Percentiles rank a stretch among this genome's conserved stretches.
Conservation (phyloP, 176 grass and related monocot genomes). For the Oryza punctata region DNA sequence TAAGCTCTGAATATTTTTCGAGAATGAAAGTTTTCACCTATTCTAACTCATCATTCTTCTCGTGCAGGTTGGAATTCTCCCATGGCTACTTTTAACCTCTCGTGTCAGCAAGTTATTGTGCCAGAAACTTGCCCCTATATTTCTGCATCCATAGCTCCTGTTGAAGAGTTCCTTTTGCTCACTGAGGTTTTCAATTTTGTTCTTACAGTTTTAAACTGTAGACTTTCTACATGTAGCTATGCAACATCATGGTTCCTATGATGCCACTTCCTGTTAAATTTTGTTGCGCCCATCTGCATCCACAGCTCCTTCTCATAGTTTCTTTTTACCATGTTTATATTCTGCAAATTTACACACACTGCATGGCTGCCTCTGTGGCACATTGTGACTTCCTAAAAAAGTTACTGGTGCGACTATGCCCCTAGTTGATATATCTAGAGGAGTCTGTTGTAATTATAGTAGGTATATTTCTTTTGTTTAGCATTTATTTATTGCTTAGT, state of each 20-base stretch:
- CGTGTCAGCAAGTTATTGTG: conserved; percentile 72
- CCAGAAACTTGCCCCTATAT: conserved; percentile 54
- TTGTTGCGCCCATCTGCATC: not conserved
- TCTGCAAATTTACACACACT: not conserved
- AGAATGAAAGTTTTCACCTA: not conserved
- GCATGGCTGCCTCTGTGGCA: not conserved
- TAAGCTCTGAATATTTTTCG: not conserved
- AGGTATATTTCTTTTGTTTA: not conserved
- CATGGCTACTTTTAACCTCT: conserved; percentile 84
- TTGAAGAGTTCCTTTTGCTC: not conserved
- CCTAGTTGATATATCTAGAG: not conserved
- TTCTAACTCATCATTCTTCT: not conserved
- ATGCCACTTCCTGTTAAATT: conserved; percentile 3
- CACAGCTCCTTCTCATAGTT: not conserved
- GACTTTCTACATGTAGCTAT: not conserved
- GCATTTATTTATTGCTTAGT: not conserved
- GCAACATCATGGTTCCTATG: not conserved
- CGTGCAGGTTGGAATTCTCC: conserved; percentile 83
- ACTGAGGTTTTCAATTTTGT: not conserved
- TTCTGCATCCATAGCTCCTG: conserved; percentile 33
- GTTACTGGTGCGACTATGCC: not conserved
- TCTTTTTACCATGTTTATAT: not conserved
- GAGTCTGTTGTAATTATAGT: not conserved
- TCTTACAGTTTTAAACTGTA: not conserved
- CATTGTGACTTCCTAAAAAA: not conserved